A percentile compares a stretch with the other conserved stretches of the same genome.
These are phyloP conservation scores for Canavalia ensiformis DNA, from an alignment of 306 rosid genomes.

Conservation along the genomic window DNA sequence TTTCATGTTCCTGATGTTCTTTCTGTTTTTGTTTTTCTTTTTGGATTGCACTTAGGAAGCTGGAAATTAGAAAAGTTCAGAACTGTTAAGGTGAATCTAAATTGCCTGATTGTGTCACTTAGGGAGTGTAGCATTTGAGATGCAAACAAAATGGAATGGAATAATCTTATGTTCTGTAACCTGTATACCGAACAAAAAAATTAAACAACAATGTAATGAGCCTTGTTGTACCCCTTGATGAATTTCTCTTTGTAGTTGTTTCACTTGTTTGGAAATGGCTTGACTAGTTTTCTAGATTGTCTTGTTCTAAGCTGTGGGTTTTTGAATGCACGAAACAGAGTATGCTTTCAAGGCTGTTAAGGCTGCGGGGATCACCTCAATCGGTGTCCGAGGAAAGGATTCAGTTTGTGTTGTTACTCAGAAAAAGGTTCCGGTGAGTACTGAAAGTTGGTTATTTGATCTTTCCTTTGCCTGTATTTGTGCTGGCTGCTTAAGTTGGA, in stretches of 20 bases:
- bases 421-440: constrained; percentile 97
- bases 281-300: constrained; percentile 38
- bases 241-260: neutral
- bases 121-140: no score
- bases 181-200: no score
- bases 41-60: constrained; percentile 9
- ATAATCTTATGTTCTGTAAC: no score
- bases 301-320: constrained; percentile 43
- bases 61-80: neutral
- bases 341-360: constrained; percentile 99
- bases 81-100: neutral
- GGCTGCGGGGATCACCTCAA: constrained; percentile 92
- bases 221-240: neutral
- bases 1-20: neutral
- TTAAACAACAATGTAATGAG: neutral
- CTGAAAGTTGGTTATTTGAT: constrained; percentile 18
- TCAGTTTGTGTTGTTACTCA: constrained; percentile 97
- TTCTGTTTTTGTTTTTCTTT: neutral
- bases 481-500: constrained; percentile 24
- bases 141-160: neutral
- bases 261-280: constrained; percentile 35
- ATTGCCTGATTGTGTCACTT: neutral
- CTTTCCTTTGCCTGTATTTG: constrained; percentile 29
- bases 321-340: constrained; percentile 65
- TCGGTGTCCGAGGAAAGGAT: constrained; percentile 94